Conservation (phyloP, 2,329 filamentous ascomycete genomes). For the Lachnellula occidentalis region DNA sequence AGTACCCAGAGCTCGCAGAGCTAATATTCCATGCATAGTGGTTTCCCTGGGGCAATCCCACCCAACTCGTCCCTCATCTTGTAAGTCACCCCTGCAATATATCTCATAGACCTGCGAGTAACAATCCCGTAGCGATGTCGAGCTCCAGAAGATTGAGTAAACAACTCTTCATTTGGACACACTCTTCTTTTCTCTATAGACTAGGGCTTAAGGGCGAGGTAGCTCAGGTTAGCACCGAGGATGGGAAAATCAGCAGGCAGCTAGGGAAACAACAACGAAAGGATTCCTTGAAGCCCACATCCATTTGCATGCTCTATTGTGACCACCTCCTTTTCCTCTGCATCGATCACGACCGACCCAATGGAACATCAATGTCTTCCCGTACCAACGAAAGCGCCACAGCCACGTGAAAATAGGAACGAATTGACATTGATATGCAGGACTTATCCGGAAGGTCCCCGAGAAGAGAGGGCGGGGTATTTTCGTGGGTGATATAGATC, state of each 20-base stretch:
- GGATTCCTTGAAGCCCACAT: neutral
- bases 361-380: neutral
- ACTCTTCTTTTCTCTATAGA: slow-evolving; percentile 3
- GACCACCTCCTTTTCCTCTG: slow-evolving; percentile 2
- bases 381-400: neutral
- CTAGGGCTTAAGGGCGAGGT: slow-evolving; percentile 10
- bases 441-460: neutral
- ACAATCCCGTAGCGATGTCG: slow-evolving; percentile 51
- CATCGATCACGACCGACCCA: neutral
- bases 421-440: neutral
- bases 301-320: neutral
- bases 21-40: slow-evolving; percentile 42
- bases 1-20: neutral
- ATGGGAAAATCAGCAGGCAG: slow-evolving; percentile 4
- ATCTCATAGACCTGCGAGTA: slow-evolving; percentile 5
- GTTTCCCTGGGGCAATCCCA: slow-evolving; percentile 75
- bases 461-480: neutral
- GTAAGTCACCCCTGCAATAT: slow-evolving; percentile 48
- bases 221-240: slow-evolving; percentile 10
- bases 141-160: slow-evolving; percentile 59
- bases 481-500: neutral
- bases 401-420: neutral
- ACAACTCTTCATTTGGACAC: slow-evolving; percentile 3
- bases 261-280: slow-evolving; percentile 1
- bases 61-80: slow-evolving; percentile 72